phyloP scores from a whole-genome alignment of 257 asterid species.

The Solanum sejunctum region DNA sequence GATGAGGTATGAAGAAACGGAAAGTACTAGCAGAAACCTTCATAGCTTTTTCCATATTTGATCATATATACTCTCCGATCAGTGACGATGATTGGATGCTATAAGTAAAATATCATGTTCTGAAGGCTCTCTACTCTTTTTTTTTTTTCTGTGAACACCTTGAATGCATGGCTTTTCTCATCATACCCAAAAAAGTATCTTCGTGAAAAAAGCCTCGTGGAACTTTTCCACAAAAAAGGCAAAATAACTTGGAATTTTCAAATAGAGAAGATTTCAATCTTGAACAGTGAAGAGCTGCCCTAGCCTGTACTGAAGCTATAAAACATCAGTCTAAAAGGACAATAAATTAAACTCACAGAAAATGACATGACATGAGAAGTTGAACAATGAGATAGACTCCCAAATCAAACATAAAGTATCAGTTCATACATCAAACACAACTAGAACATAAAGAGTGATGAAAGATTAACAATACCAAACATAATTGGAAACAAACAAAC shows the following conservation, averaged over 20 bases:
- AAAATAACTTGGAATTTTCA: not conserved
- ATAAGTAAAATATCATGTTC: not conserved
- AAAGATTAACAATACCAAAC: constrained; percentile 6
- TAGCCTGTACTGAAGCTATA: not conserved
- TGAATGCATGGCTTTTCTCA: not conserved
- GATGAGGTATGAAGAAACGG: not conserved
- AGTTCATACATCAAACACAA: not conserved
- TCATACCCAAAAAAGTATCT: not conserved
- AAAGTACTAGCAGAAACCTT: not conserved
- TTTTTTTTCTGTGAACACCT: not conserved
- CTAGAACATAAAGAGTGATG: not conserved
- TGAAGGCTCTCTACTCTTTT: not conserved
- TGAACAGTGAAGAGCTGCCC: not conserved
- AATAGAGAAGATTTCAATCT: not conserved
- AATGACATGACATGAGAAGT: not conserved
- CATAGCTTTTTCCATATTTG: not conserved
- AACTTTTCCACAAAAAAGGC: not conserved
- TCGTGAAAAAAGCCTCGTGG: not conserved
- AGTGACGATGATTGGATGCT: not conserved
- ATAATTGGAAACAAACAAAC: not conserved
- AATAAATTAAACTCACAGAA: not conserved
- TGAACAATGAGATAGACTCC: not conserved
- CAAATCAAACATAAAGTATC: not conserved
- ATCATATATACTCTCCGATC: not conserved
- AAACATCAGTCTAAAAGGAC: not conserved